These are phyloP conservation scores for Fusarium sp. DNA, from an alignment of 2,329 filamentous ascomycete genomes.

Conservation along the genomic window DNA sequence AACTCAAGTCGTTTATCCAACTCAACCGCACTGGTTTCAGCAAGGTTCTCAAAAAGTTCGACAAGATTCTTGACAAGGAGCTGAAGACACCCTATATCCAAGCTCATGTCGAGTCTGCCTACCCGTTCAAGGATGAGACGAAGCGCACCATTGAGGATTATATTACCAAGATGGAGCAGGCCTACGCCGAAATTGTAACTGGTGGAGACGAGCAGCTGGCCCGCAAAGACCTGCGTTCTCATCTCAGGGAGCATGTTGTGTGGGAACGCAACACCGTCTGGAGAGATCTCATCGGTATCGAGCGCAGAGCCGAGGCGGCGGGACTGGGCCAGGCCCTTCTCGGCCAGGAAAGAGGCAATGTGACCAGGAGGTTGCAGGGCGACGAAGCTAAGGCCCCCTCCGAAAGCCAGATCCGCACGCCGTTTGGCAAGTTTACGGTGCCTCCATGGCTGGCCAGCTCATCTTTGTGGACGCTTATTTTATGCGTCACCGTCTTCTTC, in stretches of 20 bases:
- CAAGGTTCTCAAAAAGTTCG: constrained; percentile 98
- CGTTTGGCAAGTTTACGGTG: constrained; percentile 81
- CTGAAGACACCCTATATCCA: constrained; percentile 85
- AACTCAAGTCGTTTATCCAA: constrained; percentile 95
- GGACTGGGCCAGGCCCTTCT: constrained; percentile 90
- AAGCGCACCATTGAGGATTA: constrained; percentile 79
- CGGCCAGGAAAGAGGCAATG: constrained; percentile 79
- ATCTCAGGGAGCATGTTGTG: constrained; percentile 95
- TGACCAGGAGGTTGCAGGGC: constrained; percentile 83
- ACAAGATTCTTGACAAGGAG: constrained; percentile 92
- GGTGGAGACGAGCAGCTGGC: constrained; percentile 84
- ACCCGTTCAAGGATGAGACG: constrained; percentile 84
- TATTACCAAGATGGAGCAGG: constrained; percentile 81
- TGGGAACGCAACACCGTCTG: constrained; percentile 99
- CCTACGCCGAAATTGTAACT: constrained; percentile 87
- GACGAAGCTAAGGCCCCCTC: constrained; percentile 78
- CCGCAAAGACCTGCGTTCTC: constrained; percentile 87
- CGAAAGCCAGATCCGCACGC: constrained; percentile 82
- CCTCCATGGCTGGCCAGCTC: constrained; percentile 89
- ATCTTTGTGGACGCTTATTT: constrained; percentile 83
- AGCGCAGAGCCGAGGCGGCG: constrained; percentile 93
- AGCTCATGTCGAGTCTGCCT: constrained; percentile 80
- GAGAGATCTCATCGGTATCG: constrained; percentile 98
- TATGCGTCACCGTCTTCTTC: constrained; percentile 81
- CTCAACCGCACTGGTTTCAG: constrained; percentile 97